These are phyloP conservation scores for Mycena floridula DNA, from an alignment of 768 basidiomycete species.

Conservation along the genomic window DNA sequence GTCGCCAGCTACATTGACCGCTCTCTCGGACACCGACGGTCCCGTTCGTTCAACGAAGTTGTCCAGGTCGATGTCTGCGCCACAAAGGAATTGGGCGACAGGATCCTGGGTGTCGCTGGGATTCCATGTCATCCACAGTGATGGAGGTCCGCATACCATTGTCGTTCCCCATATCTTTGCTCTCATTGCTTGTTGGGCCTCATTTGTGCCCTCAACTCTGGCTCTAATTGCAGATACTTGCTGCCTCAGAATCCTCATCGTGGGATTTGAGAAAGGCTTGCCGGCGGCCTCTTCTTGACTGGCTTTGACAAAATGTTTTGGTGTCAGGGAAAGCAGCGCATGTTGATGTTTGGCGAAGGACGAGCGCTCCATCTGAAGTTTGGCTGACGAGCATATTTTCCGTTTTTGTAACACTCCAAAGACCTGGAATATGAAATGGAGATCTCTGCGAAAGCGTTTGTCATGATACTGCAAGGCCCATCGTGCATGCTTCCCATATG, in stretches of 20 bases:
- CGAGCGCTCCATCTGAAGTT: constrained; percentile 24
- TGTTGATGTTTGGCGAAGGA: constrained; percentile 15
- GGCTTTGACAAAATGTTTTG: too few relatives aligned
- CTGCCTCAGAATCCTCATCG: constrained; percentile 15
- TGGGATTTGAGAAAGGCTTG: constrained; percentile 16
- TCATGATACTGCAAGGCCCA: too few relatives aligned
- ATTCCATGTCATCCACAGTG: constrained; percentile 37
- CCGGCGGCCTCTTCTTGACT: constrained; percentile 24
- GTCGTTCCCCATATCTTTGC: constrained; percentile 28
- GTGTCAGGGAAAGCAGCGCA: constrained; percentile 21
- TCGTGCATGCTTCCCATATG: too few relatives aligned
- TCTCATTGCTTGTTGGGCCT: constrained; percentile 12
- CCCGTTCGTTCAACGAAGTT: constrained; percentile 19
- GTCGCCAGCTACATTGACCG: constrained; percentile 26
- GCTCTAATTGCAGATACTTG: constrained; percentile 19
- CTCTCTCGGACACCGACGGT: constrained; percentile 14
- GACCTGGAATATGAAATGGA: too few relatives aligned
- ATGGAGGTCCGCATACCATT: constrained; percentile 18
- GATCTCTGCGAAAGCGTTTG: too few relatives aligned
- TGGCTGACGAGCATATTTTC: too few relatives aligned
- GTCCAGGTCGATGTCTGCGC: constrained; percentile 37
- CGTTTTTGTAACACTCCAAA: too few relatives aligned
- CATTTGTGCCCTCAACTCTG: constrained; percentile 26
- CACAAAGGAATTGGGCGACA: constrained; percentile 34
- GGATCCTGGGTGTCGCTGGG: too few relatives aligned